Evolutionary conservation across 1,284 basidiomycete genomes (phyloP), one percentile per base, ranked within the genome.

Genomic region (Cryptococcus depauperatus): DNA sequence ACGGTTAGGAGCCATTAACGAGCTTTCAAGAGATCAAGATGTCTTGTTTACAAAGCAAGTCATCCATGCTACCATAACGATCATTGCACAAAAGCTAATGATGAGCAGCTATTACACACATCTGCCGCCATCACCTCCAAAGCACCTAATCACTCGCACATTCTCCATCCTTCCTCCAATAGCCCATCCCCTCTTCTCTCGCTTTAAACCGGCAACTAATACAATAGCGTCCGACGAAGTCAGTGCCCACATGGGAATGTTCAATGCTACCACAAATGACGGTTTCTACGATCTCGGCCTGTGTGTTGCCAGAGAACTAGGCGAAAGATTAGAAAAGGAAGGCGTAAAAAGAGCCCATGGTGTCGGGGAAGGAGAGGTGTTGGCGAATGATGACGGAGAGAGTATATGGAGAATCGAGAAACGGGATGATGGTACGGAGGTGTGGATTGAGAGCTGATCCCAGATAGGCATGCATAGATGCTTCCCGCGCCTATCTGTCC

Each of bases 221-320:
- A 76, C 73, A 2, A 62, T 81, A 23, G 84, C 84, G 0, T 57
- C 74, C 16, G 85, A 93, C 62, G 90, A 95, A 68, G 74, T 93
- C 16, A 76, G 83, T 50, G 91, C 88, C 10, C 91, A 96, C 62
- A 85, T 81, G 37, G 82, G 82, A 33, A 93, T 96, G 84, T 96
- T 96, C 68, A 77, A 79, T 51, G 77, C 79, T 5, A 77, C 75
- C 52, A 81, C 79, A n/a, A 93, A 93, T 57, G 85, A 91, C 54
- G 85, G 85, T 16, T 95, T 91, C 68, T 92, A 92, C 64, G 79
- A 82, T 52, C 74, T 96, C 3, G 91, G 89, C 0, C 69, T 90
- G 33, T 72, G 76, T 38, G 78, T 79, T 0, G 80, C 79, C 1
- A 44, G 55, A 7, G 52, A 51, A 3, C 56, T 73, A 7, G 57